phyloP scores from a whole-genome alignment of 345 rosid species.

The Populus nigra region DNA sequence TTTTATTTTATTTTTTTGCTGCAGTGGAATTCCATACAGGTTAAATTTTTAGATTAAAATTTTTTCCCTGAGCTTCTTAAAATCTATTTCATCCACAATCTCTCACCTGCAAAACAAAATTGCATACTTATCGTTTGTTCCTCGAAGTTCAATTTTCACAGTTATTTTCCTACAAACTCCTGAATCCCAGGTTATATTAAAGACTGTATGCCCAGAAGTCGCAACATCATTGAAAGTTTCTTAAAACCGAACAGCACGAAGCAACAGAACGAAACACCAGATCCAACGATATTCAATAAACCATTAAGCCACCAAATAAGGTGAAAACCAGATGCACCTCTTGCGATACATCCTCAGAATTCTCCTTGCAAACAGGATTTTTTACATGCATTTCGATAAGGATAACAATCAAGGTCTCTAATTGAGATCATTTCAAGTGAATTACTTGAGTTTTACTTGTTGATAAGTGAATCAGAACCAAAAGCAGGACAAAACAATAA shows the following conservation, averaged over 20 bases:
- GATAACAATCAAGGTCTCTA: not conserved
- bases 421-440: not conserved
- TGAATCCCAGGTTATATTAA: too few relatives aligned
- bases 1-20: too few relatives aligned
- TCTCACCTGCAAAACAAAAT: not conserved
- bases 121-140: not conserved
- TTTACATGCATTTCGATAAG: not conserved
- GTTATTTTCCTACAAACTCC: not conserved
- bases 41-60: not conserved
- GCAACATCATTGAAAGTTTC: not conserved
- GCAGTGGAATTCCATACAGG: too few relatives aligned
- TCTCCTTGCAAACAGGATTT: not conserved
- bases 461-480: not conserved
- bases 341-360: not conserved
- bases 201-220: not conserved
- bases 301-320: not conserved
- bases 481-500: not conserved
- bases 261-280: not conserved
- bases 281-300: not conserved
- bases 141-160: not conserved
- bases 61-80: not conserved
- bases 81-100: not conserved
- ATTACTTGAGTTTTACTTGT: not conserved
- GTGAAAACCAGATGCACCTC: not conserved
- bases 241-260: not conserved